phyloP scores from a whole-genome alignment of 176 grass and related monocot genomes.

The Poa pratensis region DNA sequence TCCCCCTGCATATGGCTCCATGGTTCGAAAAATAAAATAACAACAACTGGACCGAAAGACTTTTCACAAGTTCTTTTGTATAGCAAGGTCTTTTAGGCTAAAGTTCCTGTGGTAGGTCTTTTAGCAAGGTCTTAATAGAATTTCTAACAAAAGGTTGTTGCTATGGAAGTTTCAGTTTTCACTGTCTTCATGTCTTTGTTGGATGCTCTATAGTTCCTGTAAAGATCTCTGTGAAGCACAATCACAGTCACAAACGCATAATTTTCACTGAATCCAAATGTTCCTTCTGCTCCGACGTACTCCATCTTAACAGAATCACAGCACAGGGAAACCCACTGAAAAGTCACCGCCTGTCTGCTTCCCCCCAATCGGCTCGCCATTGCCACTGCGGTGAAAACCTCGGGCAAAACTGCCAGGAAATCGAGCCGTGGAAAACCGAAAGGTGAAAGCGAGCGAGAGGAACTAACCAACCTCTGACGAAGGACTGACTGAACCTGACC shows the following conservation, averaged over 20 bases:
- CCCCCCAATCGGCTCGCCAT: background rate
- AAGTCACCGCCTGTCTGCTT: conserved; percentile 9
- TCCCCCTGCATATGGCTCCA: background rate
- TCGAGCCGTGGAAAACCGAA: background rate
- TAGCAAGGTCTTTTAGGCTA: too few relatives aligned
- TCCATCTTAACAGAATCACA: too few relatives aligned
- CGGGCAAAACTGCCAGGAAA: background rate
- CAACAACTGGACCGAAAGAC: too few relatives aligned
- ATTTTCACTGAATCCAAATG: background rate
- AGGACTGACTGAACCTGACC: conserved; percentile 1
- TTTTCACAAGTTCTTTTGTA: too few relatives aligned
- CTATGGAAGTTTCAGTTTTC: background rate
- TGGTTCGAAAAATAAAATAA: background rate
- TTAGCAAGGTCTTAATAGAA: background rate
- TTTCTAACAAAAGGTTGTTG: background rate
- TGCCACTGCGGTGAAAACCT: background rate
- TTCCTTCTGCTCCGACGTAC: conserved; percentile 13
- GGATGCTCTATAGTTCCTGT: background rate
- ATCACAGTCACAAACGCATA: background rate
- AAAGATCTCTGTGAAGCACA: background rate
- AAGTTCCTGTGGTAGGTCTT: background rate
- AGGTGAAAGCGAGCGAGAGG: background rate
- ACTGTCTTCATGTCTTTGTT: background rate
- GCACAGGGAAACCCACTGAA: background rate
- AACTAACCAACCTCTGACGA: background rate